Evolutionary conservation across 306 rosid species (phyloP), one percentile per base, ranked within the genome.

Genomic region (Prunus mume): DNA sequence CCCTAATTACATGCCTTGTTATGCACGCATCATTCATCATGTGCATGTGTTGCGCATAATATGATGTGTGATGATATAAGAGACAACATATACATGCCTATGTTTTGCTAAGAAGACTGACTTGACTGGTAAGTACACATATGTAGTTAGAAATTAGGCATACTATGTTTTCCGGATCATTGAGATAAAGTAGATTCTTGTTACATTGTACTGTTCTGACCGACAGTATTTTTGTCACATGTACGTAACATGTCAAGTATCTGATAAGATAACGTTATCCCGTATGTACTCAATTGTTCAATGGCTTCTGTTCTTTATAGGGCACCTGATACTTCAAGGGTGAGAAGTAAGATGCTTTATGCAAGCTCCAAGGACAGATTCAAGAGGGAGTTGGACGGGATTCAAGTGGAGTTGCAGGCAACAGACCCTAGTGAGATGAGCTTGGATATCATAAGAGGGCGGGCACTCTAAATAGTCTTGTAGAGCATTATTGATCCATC

Each of bases 351-450:
- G 83, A 80, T 80, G 83, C 65, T 80, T 61, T 80, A 80, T 68
- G 83, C 83, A 74, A 80, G 83, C 72, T 73, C 83, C n/a, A 80
- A 80, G 79, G 79, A 73, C 71, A 73, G 75, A 74, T 80, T 80
- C 55, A 80, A 76, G 79, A 47, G 79, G 72, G 83, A 80, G 61
- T 58, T 80, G 68, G 83, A 80, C 0, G 83, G 83, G 9, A 69
- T 80, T 80, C 83, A 74, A 47, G 69, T 80, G 13, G 83, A 73
- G 75, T 74, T 80, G 69, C 83, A 80, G 57, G 75, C 83, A 46
- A 80, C 78, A 11, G 83, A 79, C 58, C 78, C 78, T 9, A 73
- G 79, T 69, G 83, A 79, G 74, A 79, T 79, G 79, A 79, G 78
- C 61, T 45, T 79, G 27, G 83, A 79, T 32, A 49, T 73, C 62